Evolutionary conservation across 495 filamentous ascomycete species (phyloP), one percentile per base, ranked within the genome.

Genomic region (Aspergillus bertholletiae): DNA sequence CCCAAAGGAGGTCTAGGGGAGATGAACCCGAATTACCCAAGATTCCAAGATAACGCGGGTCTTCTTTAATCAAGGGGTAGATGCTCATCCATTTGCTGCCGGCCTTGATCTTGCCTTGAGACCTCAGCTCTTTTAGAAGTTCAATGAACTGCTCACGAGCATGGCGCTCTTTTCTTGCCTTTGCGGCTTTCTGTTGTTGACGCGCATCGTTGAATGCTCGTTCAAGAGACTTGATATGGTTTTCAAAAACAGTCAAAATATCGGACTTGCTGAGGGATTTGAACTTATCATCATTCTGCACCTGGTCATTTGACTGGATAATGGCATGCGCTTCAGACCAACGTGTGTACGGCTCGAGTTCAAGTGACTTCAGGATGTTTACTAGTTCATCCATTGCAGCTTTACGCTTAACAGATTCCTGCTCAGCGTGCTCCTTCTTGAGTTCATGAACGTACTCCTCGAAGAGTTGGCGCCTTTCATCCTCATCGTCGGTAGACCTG

Each of bases 1-100:
- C 95, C 93, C 95, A 96, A 72, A 97, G 96, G 8, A 99, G 76
- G 54, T 99, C 94, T 55, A 96, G 77, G n/a, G 93, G 89, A 5
- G 84, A 88, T 4, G 94, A 97, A 49, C 95, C 95, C 39, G 84
- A 64, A 60, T 94, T 90, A 40, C 92, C 94, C 27, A 94, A 81
- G 74, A 96, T 88, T 45, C 84, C 88, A 63, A 77, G 80, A 73
- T 95, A 97, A 53, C 91, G 86, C 43, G 88, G 80, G 60, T 97
- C 94, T 60, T 88, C 77, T 58, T 88, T 81, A 60, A 99, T 82
- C 47, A 87, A 65, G 4, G 89, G 88, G 61, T 88, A 79, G 56
- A 96, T 78, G 52, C 92, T 80, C 74, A 80, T 88, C 94, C 94
- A 99, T 67, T 93, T 96, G 37, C 85, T 84, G 43, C 88, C 88